These are phyloP conservation scores for Nematocida sp. DNA, from an alignment of 371 early-diverging fungal species.

Conservation along the genomic window DNA sequence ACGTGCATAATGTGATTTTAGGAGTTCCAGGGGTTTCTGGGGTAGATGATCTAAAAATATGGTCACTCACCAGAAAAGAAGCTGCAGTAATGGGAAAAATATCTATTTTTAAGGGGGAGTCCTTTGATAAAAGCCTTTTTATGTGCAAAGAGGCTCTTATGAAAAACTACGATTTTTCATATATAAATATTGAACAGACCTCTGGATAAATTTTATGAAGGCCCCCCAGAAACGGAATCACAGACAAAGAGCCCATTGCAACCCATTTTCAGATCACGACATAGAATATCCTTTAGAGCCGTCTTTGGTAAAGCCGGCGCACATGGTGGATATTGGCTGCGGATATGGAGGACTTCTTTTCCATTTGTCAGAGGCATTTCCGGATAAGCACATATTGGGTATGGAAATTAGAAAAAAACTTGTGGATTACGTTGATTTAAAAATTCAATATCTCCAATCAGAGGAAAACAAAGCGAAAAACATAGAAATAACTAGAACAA, in stretches of 20 bases:
- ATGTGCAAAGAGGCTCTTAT: conserved; percentile 16
- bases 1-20: background rate
- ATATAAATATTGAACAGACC: conserved; percentile 42
- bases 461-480: conserved; percentile 76
- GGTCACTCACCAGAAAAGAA: conserved; percentile 11
- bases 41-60: conserved; percentile 25
- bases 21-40: background rate
- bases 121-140: background rate
- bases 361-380: conserved; percentile 76
- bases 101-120: conserved; percentile 4
- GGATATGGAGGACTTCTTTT: conserved; percentile 86
- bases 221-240: conserved; percentile 75
- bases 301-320: conserved; percentile 71
- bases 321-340: conserved; percentile 96
- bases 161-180: background rate
- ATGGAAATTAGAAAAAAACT: conserved; percentile 97
- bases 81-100: conserved; percentile 12
- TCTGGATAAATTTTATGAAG: conserved; percentile 53
- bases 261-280: conserved; percentile 69
- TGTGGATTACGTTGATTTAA: conserved; percentile 75
- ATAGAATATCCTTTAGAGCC: conserved; percentile 75
- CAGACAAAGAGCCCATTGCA: conserved; percentile 93
- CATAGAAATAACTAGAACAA: conserved; percentile 85
- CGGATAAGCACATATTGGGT: conserved; percentile 82
- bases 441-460: conserved; percentile 33